A percentile compares a stretch with the other conserved stretches of the same genome.
Conservation (phyloP, 2,329 filamentous ascomycete genomes). For the Colletotrichum sp. region DNA sequence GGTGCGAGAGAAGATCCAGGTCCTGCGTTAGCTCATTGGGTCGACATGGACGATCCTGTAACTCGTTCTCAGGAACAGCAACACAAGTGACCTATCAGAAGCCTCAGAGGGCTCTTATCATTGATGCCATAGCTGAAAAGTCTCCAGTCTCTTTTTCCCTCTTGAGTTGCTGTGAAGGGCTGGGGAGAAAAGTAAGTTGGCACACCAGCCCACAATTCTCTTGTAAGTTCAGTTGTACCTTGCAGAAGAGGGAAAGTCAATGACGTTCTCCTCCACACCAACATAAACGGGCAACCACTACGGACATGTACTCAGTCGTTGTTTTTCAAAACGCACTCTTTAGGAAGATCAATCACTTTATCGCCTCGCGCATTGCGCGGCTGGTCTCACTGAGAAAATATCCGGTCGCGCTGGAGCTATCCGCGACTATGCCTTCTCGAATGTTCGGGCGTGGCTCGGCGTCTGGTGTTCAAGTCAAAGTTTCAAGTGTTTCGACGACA, state of each 20-base stretch:
- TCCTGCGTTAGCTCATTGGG: neutral
- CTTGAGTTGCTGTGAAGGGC: neutral
- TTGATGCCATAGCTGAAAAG: neutral
- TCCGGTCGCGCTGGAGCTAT: neutral
- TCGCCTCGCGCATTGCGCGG: neutral
- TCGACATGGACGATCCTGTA: neutral
- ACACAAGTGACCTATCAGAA: neutral
- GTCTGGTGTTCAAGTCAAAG: neutral
- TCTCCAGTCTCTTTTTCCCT: neutral
- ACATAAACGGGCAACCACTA: neutral
- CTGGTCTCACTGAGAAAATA: neutral
- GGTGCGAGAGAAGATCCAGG: neutral
- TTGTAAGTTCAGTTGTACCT: neutral
- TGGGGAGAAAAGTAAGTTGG: neutral
- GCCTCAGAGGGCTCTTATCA: neutral
- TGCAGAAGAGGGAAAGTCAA: neutral
- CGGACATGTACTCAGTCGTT: neutral
- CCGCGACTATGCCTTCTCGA: neutral
- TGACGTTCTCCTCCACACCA: neutral
- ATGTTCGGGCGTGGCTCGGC: neutral
- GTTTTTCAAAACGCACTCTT: neutral
- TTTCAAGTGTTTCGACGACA: constrained; percentile 16
- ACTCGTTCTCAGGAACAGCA: neutral
- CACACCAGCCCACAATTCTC: neutral
- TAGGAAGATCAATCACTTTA: neutral